Conservation (phyloP, 2,329 filamentous ascomycete genomes). For the Ceratocystis huliohia region DNA sequence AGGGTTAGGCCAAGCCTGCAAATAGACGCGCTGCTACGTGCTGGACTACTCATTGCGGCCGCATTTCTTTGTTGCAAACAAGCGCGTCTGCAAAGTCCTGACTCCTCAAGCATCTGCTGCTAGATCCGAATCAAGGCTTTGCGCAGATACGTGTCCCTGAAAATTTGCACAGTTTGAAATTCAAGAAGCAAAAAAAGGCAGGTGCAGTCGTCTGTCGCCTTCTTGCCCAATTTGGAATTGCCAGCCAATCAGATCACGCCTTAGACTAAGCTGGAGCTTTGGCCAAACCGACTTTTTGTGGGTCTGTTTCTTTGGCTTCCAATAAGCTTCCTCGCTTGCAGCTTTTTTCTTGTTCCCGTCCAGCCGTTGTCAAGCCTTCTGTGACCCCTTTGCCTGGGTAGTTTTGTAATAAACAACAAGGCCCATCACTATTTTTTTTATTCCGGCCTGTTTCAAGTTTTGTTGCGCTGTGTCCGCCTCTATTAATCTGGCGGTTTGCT, state of each 20-base stretch:
- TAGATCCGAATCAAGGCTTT: background rate
- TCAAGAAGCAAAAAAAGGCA: background rate
- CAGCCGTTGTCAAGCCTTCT: background rate
- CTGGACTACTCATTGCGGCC: background rate
- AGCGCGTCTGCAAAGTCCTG: background rate
- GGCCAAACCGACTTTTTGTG: background rate
- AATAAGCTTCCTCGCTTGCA: background rate
- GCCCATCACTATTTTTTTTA: background rate
- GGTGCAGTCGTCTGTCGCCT: background rate
- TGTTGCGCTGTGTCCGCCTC: background rate
- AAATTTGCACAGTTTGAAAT: background rate
- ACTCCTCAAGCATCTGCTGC: background rate
- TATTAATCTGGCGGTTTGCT: background rate
- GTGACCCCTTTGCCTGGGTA: background rate
- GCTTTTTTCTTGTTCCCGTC: background rate
- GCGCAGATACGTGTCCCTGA: background rate
- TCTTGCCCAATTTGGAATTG: slow-evolving; percentile 6
- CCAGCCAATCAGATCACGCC: background rate
- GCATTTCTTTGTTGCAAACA: background rate
- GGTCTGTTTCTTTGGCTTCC: background rate
- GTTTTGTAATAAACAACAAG: background rate
- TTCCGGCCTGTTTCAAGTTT: background rate
- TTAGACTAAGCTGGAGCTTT: background rate
- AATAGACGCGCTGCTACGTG: background rate
- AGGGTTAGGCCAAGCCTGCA: background rate